Conservation (phyloP, 305 asterid species). For the Solanum hybrid region DNA sequence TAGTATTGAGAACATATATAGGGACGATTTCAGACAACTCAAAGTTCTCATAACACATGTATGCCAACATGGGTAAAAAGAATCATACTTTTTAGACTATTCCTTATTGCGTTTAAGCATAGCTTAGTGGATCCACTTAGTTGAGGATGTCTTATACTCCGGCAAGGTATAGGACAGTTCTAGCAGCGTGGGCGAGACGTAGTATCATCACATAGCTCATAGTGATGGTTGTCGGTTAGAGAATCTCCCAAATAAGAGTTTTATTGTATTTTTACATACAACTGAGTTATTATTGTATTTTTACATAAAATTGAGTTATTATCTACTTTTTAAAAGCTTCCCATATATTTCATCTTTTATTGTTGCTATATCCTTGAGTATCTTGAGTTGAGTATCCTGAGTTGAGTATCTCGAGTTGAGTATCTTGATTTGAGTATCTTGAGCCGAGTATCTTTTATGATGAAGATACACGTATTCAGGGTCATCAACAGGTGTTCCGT, state of each 20-base stretch:
- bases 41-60: too few relatives aligned
- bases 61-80: too few relatives aligned
- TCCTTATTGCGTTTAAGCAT: too few relatives aligned
- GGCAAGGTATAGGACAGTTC: neutral
- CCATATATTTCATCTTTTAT: neutral
- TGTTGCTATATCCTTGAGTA: neutral
- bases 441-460: neutral
- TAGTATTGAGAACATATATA: too few relatives aligned
- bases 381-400: neutral
- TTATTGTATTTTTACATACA: neutral
- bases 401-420: neutral
- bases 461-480: too few relatives aligned
- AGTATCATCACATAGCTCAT: neutral
- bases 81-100: too few relatives aligned
- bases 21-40: too few relatives aligned
- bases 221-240: neutral
- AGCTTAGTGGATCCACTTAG: neutral
- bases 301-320: neutral
- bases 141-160: neutral
- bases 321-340: neutral
- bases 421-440: too few relatives aligned
- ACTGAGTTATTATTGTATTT: neutral
- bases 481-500: too few relatives aligned
- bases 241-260: neutral
- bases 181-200: too few relatives aligned